These are phyloP conservation scores for Scenedesmus sp. DNA, from an alignment of 163 green algal genomes.

Conservation along the genomic window DNA sequence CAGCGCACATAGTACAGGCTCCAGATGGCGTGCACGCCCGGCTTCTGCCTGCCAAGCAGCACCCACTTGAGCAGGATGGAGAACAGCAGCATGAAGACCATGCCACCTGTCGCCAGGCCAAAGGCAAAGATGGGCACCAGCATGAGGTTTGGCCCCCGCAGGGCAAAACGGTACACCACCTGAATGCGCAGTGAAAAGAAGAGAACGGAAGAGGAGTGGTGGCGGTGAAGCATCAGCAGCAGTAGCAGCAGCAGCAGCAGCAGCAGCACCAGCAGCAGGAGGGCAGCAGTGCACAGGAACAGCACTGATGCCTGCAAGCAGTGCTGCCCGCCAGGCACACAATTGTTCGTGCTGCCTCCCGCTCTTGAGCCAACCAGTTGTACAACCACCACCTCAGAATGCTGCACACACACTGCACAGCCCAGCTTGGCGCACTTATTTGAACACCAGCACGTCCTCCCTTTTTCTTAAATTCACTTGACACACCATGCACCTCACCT, in stretches of 20 bases:
- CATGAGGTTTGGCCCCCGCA: neutral
- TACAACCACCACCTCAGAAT: too few relatives aligned
- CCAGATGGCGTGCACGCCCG: neutral
- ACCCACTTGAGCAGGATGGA: neutral
- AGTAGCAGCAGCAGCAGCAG: neutral
- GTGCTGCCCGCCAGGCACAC: too few relatives aligned
- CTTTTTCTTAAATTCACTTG: too few relatives aligned
- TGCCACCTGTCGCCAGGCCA: neutral
- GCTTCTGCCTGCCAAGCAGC: constrained; percentile 8
- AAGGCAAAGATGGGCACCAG: neutral
- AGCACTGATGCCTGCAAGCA: too few relatives aligned
- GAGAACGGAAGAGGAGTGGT: neutral
- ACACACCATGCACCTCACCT: neutral
- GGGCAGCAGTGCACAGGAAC: too few relatives aligned
- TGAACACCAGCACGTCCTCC: too few relatives aligned
- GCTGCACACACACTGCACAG: too few relatives aligned
- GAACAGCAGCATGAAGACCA: neutral
- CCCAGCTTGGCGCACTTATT: too few relatives aligned
- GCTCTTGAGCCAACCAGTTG: too few relatives aligned
- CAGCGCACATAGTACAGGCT: neutral
- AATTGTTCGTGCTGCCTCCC: too few relatives aligned
- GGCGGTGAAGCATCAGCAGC: neutral
- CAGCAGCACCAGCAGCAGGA: too few relatives aligned
- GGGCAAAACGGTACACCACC: neutral
- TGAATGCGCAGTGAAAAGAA: neutral